Conservation (phyloP, 352 stramenopile genomes). For the Globisporangium parvum region DNA sequence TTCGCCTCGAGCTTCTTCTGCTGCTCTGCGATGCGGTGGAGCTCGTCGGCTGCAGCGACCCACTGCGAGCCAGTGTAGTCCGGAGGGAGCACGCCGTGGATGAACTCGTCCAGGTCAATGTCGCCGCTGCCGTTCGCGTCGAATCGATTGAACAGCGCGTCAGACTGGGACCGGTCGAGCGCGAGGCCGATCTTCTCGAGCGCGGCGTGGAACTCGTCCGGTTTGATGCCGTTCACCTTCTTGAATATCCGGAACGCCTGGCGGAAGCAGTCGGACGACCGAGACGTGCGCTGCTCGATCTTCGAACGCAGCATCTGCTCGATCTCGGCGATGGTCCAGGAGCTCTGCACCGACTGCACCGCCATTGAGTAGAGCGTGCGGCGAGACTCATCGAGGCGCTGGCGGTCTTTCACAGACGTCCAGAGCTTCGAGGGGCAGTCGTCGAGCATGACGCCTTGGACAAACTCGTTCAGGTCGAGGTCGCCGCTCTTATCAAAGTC, state of each 20-base stretch:
- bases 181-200: conserved; percentile 53
- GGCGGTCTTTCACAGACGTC: conserved; percentile 45
- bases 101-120: conserved; percentile 80
- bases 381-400: conserved; percentile 44
- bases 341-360: conserved; percentile 57
- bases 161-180: conserved; percentile 41
- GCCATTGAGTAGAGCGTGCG: conserved; percentile 54
- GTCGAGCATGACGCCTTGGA: conserved; percentile 72
- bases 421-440: conserved; percentile 55
- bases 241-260: conserved; percentile 82
- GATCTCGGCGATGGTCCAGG: conserved; percentile 72
- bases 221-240: conserved; percentile 75
- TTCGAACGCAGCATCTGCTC: conserved; percentile 78
- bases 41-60: conserved; percentile 71
- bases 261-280: conserved; percentile 73
- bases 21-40: conserved; percentile 49
- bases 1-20: conserved; percentile 47
- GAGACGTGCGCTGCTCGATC: conserved; percentile 75
- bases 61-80: conserved; percentile 71
- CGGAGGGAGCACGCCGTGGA: conserved; percentile 62
- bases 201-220: conserved; percentile 59
- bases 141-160: conserved; percentile 63
- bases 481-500: conserved; percentile 77
- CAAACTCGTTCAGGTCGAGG: conserved; percentile 75
- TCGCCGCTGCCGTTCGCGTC: conserved; percentile 68